A percentile compares a stretch with the other conserved stretches of the same genome.
phyloP scores from a whole-genome alignment of 2,329 filamentous ascomycete species.

The Ascochyta lentis region DNA sequence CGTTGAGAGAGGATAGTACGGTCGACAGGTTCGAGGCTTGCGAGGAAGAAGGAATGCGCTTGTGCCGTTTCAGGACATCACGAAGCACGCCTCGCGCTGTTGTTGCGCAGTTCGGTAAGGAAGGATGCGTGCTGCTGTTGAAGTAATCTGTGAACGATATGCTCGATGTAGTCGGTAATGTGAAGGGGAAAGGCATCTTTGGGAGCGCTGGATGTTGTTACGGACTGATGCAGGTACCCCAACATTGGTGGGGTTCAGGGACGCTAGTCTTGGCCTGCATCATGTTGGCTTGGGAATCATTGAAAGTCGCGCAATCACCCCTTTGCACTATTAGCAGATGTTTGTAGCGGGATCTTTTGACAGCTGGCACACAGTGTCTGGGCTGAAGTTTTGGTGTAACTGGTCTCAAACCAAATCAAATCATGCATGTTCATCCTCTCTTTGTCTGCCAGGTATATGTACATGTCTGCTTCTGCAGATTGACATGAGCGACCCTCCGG shows the following conservation, averaged over 20 bases:
- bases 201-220: conserved; percentile 13
- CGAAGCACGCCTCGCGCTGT: conserved; percentile 84
- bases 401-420: conserved; percentile 14
- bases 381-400: neutral
- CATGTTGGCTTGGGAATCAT: conserved; percentile 2
- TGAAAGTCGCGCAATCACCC: neutral
- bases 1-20: conserved; percentile 72
- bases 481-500: conserved; percentile 20
- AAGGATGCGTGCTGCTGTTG: conserved; percentile 83
- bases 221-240: conserved; percentile 35
- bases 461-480: conserved; percentile 34
- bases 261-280: conserved; percentile 21
- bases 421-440: conserved; percentile 21
- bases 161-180: conserved; percentile 86
- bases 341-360: neutral
- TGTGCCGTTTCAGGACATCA: conserved; percentile 86
- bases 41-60: conserved; percentile 76
- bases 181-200: conserved; percentile 86
- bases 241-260: conserved; percentile 30
- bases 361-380: neutral
- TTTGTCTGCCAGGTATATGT: conserved; percentile 36
- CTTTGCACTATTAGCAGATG: conserved; percentile 7
- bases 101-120: conserved; percentile 80
- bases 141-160: conserved; percentile 82
- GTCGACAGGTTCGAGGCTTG: conserved; percentile 74